Evolutionary conservation across 2,329 filamentous ascomycete genomes (phyloP).

Genomic region (Ophiobolus disseminans): DNA sequence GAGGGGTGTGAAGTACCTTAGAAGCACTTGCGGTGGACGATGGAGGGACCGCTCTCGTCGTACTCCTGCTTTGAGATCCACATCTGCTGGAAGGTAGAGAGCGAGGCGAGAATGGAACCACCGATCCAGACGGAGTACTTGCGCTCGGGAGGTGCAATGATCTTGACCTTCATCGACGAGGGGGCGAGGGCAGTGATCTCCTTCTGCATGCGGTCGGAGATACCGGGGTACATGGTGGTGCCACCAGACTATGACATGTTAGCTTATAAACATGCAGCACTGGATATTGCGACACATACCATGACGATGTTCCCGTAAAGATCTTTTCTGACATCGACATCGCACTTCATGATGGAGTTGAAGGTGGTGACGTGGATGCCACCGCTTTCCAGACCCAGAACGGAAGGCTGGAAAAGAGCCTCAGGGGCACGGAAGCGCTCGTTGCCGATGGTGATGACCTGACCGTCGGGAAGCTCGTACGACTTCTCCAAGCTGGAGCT

Average conservation of each 20-base stretch:
- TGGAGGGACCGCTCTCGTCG: slow-evolving; percentile 99
- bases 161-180: slow-evolving; percentile 99
- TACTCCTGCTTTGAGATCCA: slow-evolving; percentile 99
- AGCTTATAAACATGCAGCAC: slow-evolving; percentile 31
- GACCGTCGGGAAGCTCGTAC: slow-evolving; percentile 98
- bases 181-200: slow-evolving; percentile 99
- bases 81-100: slow-evolving; percentile 99
- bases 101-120: slow-evolving; percentile 99
- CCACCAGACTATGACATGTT: slow-evolving; percentile 82
- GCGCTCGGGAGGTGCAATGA: slow-evolving; percentile 99
- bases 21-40: slow-evolving; percentile 99
- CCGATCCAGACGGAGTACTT: slow-evolving; percentile 99
- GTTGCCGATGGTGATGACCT: slow-evolving; percentile 99
- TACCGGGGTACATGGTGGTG: slow-evolving; percentile 99
- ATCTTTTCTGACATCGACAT: slow-evolving; percentile 99
- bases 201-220: slow-evolving; percentile 99
- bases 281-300: slow-evolving; percentile 66
- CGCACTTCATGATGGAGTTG: slow-evolving; percentile 99
- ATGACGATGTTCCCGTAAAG: slow-evolving; percentile 99
- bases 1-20: slow-evolving; percentile 68
- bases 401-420: slow-evolving; percentile 98
- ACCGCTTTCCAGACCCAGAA: slow-evolving; percentile 96
- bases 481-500: slow-evolving; percentile 99
- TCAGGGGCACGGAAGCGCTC: slow-evolving; percentile 99
- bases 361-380: slow-evolving; percentile 99